Base-by-base conservation (phyloP, 2,329 filamentous ascomycete genomes). In the Venturia oleaginea region DNA sequence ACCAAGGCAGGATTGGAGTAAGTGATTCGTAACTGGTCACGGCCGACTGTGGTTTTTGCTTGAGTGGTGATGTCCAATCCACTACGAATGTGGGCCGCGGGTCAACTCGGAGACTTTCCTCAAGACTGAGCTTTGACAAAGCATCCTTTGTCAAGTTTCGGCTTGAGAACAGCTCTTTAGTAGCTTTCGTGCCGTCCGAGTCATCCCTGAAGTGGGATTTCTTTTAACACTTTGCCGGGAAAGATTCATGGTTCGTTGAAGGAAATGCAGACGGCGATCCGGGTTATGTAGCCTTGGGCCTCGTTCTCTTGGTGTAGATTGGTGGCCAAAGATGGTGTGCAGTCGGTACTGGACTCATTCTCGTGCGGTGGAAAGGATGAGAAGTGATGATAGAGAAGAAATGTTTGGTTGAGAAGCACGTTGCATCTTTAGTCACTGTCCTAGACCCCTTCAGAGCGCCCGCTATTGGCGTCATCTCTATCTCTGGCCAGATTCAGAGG, bases 51-150 rank as follows among this genome's bases (percentile, higher is more conserved):
- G 3, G 24, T 54, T 54, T 24, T 19, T 17, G 10, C 17, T 32
- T 24, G 1, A 32, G 27, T 17, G 27, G 17, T 54, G 8, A 22
- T 37, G 11, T 48, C n/a, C 38, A 62, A 32, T 48, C 38, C 38
- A 62, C 30, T 32, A 48, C 60, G 30, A 62, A 62, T 40, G 60
- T 32, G 13, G 60, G 60, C 4, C 60, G 38, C 37, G 30, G 30
- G 22, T 62, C 60, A n/a, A 48, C 40, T 6, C 24, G 11, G 32
- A 62, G 42, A 32, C 32, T 40, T 7, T 24, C 34, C 11, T 62
- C 38, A 1, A 62, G 60, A 27, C 6, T 34, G 37, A 62, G 10
- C 11, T 30, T 62, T 11, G 38, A n/a, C n/a, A 62, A 19, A 34
- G 60, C 43, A 24, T 24, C 38, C 27, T 22, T 42, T 10, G 38